Conservation (phyloP, 2,329 filamentous ascomycete species). For the Aspergillus fructus region DNA sequence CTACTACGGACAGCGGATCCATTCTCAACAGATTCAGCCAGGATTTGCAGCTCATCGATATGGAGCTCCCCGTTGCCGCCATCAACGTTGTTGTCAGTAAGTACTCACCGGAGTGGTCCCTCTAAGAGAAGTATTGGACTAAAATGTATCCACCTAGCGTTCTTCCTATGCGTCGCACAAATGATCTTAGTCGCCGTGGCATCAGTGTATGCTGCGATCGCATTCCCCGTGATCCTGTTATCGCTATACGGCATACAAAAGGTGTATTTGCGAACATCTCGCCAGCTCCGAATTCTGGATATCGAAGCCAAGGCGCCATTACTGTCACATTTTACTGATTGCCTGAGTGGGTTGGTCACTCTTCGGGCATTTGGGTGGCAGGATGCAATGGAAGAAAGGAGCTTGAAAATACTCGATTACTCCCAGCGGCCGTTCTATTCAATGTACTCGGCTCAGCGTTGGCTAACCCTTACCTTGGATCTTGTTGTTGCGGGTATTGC, state of each 20-base stretch:
- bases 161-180: conserved; percentile 43
- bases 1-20: conserved; percentile 39
- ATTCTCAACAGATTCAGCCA: conserved; percentile 48
- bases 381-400: conserved; percentile 44
- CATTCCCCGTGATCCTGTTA: conserved; percentile 51
- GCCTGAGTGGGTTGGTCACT: conserved; percentile 55
- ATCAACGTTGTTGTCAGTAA: conserved; percentile 40
- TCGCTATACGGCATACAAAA: conserved; percentile 54
- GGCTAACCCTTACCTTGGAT: conserved; percentile 55
- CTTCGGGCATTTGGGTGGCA: conserved; percentile 60
- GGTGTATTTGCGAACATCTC: conserved; percentile 60
- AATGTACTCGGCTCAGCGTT: conserved; percentile 57
- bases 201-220: conserved; percentile 49
- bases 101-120: conserved; percentile 1
- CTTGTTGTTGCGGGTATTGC: conserved; percentile 52
- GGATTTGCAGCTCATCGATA: conserved; percentile 46
- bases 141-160: conserved; percentile 2
- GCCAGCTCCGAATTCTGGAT: conserved; percentile 61
- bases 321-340: conserved; percentile 59
- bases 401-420: conserved; percentile 50
- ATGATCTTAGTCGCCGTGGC: conserved; percentile 51
- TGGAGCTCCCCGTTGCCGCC: conserved; percentile 42
- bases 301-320: conserved; percentile 62
- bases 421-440: conserved; percentile 60
- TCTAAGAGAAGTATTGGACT: not conserved